Percentiles rank a stretch among this genome's conserved stretches.
Evolutionary conservation across 257 asterid genomes (phyloP).

Genomic region (Solanum chmielewskii): DNA sequence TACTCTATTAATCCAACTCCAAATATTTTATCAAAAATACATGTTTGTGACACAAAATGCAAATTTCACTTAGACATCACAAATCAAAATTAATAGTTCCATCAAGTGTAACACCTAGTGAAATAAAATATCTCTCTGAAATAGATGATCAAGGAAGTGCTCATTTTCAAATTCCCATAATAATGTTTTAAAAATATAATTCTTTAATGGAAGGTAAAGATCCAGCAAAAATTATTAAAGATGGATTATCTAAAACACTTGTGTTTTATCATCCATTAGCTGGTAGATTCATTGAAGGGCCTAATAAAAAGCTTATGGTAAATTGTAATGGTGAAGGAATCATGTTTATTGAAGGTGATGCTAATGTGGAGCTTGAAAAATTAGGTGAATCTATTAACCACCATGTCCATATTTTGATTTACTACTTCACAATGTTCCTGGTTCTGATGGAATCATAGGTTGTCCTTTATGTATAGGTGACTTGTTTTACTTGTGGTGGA

Average conservation of each 20-base stretch:
- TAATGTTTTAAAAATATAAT: background rate
- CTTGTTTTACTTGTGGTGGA: background rate
- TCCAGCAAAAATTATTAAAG: background rate
- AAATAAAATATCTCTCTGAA: background rate
- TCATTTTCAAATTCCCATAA: background rate
- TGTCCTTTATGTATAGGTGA: background rate
- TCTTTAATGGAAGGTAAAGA: background rate
- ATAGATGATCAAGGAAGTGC: background rate
- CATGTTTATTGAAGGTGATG: constrained; percentile 2
- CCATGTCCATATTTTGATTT: background rate
- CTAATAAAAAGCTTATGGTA: background rate
- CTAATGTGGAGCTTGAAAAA: background rate
- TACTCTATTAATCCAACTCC: background rate
- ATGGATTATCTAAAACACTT: constrained; percentile 8
- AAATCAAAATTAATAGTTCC: background rate
- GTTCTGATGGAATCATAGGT: background rate
- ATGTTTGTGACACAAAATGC: background rate
- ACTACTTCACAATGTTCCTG: background rate
- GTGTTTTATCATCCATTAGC: constrained; percentile 10
- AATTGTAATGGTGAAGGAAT: constrained; percentile 15
- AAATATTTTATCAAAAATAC: background rate
- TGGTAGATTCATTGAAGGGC: constrained; percentile 2
- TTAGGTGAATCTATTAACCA: background rate
- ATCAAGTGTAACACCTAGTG: background rate
- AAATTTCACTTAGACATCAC: background rate